phyloP scores from a whole-genome alignment of 148 eudicot species.

The Persicaria maculosa region DNA sequence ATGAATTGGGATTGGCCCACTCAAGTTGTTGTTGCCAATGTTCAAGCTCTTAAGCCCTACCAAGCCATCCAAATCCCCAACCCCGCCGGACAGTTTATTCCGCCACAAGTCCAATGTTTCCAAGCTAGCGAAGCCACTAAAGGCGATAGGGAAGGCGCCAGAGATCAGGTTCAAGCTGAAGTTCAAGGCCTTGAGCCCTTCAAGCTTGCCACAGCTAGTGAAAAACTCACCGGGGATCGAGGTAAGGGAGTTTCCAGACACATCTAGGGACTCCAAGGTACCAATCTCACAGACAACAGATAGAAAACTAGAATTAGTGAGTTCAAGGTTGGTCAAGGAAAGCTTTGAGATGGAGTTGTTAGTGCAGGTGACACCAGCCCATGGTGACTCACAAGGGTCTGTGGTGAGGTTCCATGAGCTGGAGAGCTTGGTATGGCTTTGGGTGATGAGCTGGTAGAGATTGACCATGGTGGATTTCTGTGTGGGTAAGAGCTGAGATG shows the following conservation, averaged over 20 bases:
- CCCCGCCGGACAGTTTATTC: constrained; percentile 29
- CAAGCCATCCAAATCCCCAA: constrained; percentile 35
- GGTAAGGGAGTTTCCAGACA: constrained; percentile 44
- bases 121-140: constrained; percentile 40
- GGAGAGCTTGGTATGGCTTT: constrained; percentile 18
- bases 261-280: constrained; percentile 47
- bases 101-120: constrained; percentile 50
- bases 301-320: constrained; percentile 31
- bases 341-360: constrained; percentile 28
- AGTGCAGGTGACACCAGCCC: constrained; percentile 64
- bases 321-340: constrained; percentile 29
- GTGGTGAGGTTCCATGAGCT: constrained; percentile 28
- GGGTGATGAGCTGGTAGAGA: constrained; percentile 28
- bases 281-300: constrained; percentile 38
- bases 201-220: constrained; percentile 34
- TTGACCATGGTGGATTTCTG: constrained; percentile 44
- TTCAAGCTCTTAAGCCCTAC: constrained; percentile 38
- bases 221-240: constrained; percentile 45
- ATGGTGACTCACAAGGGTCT: constrained; percentile 53
- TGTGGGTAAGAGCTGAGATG: constrained; percentile 29
- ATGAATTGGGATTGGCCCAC: constrained; percentile 43
- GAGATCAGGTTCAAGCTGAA: constrained; percentile 42
- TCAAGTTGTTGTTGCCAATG: constrained; percentile 42
- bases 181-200: constrained; percentile 44
- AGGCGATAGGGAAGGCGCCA: constrained; percentile 37